A percentile compares a stretch with the other conserved stretches of the same genome.
Conservation (phyloP, 2,329 filamentous ascomycete genomes). For the Alternaria sp. region DNA sequence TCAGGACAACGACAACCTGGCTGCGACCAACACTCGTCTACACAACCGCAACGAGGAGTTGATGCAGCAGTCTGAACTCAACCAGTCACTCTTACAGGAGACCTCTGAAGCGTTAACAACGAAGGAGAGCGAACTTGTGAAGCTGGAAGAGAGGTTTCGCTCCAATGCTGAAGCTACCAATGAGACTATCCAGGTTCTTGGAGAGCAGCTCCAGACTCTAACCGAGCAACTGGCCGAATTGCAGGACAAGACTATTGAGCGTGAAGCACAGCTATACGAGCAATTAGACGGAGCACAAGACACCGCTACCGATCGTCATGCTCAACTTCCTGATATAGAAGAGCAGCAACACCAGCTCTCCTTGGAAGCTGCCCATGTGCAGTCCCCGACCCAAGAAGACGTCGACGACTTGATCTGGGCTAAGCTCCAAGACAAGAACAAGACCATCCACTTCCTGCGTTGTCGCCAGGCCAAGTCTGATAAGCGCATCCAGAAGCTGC, state of each 20-base stretch:
- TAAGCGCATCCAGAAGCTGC: background rate
- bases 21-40: background rate
- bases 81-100: background rate
- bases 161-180: background rate
- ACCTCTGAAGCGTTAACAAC: background rate
- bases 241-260: background rate
- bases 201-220: background rate
- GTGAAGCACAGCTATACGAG: background rate
- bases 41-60: background rate
- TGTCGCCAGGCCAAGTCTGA: background rate
- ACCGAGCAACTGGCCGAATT: background rate
- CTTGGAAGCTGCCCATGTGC: background rate
- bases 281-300: background rate
- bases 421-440: background rate
- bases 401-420: background rate
- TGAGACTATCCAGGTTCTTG: background rate
- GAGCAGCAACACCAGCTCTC: background rate
- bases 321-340: background rate
- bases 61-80: background rate
- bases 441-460: background rate
- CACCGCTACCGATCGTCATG: background rate
- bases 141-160: background rate
- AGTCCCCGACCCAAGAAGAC: background rate
- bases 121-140: background rate
- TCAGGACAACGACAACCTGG: background rate